Conservation (phyloP, 2,329 filamentous ascomycete species). For the Rhynchosporium agropyri region DNA sequence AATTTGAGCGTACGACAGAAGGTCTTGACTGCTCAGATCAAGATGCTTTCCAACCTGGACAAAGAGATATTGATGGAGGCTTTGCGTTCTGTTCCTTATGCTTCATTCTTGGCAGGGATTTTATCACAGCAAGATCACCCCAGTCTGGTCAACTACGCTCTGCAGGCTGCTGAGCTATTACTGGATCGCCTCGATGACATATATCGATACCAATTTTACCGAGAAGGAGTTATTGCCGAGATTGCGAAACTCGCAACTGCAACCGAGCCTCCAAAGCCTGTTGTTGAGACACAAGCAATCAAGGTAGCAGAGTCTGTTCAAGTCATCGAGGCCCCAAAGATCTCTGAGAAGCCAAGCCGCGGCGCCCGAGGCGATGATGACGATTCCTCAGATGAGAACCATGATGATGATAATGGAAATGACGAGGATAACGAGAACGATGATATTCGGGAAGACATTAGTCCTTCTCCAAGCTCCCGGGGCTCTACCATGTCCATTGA, state of each 20-base stretch:
- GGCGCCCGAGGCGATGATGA: conserved; percentile 47
- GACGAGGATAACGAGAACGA: conserved; percentile 55
- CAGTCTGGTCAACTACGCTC: conserved; percentile 79
- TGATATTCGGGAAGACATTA: conserved; percentile 52
- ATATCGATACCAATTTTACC: conserved; percentile 95
- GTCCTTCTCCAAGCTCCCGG: conserved; percentile 52
- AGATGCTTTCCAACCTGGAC: conserved; percentile 97
- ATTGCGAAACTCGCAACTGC: conserved; percentile 75
- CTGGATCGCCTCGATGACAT: conserved; percentile 82
- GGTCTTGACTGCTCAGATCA: conserved; percentile 91
- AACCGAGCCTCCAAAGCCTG: conserved; percentile 30
- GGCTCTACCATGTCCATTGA: conserved; percentile 67
- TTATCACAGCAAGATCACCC: conserved; percentile 93
- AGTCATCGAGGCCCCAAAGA: conserved; percentile 40
- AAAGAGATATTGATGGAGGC: conserved; percentile 82
- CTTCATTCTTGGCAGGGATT: conserved; percentile 93
- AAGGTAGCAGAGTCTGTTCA: conserved; percentile 40
- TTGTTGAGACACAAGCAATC: conserved; percentile 23
- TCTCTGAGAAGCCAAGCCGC: conserved; percentile 37
- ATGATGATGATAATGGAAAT: conserved; percentile 52
- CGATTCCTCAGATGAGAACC: conserved; percentile 54
- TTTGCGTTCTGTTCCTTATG: conserved; percentile 85
- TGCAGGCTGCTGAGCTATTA: conserved; percentile 88
- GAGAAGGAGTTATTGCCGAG: conserved; percentile 92
- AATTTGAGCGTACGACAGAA: conserved; percentile 94